phyloP scores from a whole-genome alignment of 202 grass and related monocot genomes.

The Carex arenaria region DNA sequence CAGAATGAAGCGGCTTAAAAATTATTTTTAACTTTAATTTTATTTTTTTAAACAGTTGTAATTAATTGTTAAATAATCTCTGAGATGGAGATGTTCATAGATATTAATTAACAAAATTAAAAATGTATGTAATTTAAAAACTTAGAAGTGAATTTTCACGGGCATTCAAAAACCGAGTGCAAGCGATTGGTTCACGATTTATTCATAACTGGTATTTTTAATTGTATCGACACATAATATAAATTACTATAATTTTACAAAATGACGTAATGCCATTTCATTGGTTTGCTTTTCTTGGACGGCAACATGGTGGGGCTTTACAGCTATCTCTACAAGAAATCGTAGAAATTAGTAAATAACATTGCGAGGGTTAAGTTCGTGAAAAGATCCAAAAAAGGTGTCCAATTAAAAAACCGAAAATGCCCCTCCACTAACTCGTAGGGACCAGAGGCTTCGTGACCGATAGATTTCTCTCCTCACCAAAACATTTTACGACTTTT shows the following conservation, averaged over 20 bases:
- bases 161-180: too few relatives aligned
- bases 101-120: too few relatives aligned
- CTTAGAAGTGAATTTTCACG: too few relatives aligned
- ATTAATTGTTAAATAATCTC: too few relatives aligned
- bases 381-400: slow-evolving; percentile 7
- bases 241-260: not conserved
- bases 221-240: not conserved
- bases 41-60: too few relatives aligned
- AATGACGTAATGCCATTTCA: not conserved
- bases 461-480: not conserved
- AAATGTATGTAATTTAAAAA: too few relatives aligned
- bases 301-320: too few relatives aligned
- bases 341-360: not conserved
- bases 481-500: not conserved
- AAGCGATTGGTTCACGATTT: too few relatives aligned
- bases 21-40: too few relatives aligned
- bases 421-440: not conserved
- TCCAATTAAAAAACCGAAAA: not conserved
- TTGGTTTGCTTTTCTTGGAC: not conserved
- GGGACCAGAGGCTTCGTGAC: not conserved
- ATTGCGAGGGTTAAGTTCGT: not conserved
- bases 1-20: too few relatives aligned
- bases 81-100: too few relatives aligned
- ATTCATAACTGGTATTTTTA: too few relatives aligned
- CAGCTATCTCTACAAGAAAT: not conserved